Conservation (phyloP, 2,329 filamentous ascomycete genomes). For the Phaeophleospora eucalypticola region DNA sequence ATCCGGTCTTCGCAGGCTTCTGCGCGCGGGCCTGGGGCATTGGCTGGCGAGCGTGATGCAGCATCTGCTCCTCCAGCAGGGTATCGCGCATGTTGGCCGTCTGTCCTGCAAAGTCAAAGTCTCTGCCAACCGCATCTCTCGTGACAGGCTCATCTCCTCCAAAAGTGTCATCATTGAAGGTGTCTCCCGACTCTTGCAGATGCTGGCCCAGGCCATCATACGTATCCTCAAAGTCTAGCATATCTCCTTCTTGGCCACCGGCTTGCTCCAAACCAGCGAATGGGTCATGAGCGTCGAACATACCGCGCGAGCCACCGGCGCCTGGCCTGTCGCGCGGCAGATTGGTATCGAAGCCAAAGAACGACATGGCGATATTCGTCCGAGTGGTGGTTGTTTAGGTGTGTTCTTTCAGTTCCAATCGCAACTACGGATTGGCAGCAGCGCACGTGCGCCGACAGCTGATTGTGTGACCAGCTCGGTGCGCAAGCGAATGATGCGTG, state of each 20-base stretch:
- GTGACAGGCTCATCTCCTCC: constrained; percentile 46
- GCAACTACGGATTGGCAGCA: not conserved
- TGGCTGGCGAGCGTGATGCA: constrained; percentile 72
- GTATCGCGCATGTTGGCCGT: constrained; percentile 82
- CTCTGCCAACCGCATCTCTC: constrained; percentile 66
- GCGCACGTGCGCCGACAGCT: constrained; percentile 1
- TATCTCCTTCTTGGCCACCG: constrained; percentile 49
- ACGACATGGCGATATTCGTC: constrained; percentile 64
- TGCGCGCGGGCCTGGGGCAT: constrained; percentile 44
- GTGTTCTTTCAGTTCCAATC: not conserved
- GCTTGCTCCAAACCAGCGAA: constrained; percentile 74
- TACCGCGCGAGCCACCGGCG: constrained; percentile 55
- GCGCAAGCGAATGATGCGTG: not conserved
- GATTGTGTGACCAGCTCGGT: not conserved
- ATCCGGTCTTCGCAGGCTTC: constrained; percentile 71
- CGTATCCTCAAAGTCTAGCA: constrained; percentile 89
- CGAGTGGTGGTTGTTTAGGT: not conserved
- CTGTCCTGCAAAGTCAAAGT: constrained; percentile 95
- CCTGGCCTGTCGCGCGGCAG: constrained; percentile 62
- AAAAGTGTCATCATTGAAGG: constrained; percentile 96
- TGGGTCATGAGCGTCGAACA: constrained; percentile 71
- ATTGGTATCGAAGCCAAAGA: constrained; percentile 80
- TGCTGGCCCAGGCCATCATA: constrained; percentile 92
- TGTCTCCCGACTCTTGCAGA: constrained; percentile 87
- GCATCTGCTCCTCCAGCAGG: constrained; percentile 85